Base-by-base conservation (phyloP, 768 basidiomycete genomes). In the Mycena vulgaris region DNA sequence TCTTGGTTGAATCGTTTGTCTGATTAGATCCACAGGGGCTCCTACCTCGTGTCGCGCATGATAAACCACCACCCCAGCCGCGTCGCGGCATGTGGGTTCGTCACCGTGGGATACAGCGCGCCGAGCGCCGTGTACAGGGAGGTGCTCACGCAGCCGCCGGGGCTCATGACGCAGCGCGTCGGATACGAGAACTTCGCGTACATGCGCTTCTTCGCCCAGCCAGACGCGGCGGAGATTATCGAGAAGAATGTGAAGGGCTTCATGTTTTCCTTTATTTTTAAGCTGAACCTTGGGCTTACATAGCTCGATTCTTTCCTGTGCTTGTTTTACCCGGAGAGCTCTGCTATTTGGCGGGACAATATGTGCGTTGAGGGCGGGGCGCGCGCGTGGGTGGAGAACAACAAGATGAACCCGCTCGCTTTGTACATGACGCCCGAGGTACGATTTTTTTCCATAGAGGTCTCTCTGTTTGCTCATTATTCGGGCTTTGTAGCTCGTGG, bases 231-330 rank as follows among this genome's bases (percentile, higher is more conserved):
- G 14, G 65, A 75, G 17, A 39, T 85, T 0, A 78, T 86, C 31
- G 81, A 83, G 64, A 77, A 81, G 13, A 78, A 85, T 74, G 85
- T 85, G 27, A n/a, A 0, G 68, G 61, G 28, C 62, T 19, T 74
- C 69, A 25, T 52, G 7, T 17, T n/a, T 25, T 33, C 16, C 28
- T n/a, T 45, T 23, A 21, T 21, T 21, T 47, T 49, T 6, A 21
- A 6, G 48, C 25, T 49, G 5, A 49, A 28, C 23, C 48, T 16
- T 10, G 16, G n/a, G 27, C 7, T 3, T 39, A 39, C 9, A 39
- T 19, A 86, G 81, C 73, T 81, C 30, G 85, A 86, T 31, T 82
- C 82, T 1, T 86, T 86, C 75, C 79, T 78, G 30, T 79, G 73
- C 45, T 17, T 82, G 9, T 0, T 83, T 3, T 80, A 80, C 59